These are phyloP conservation scores for Miscanthus lutarioriparius DNA, from an alignment of 176 grass and related monocot genomes.

Conservation along the genomic window DNA sequence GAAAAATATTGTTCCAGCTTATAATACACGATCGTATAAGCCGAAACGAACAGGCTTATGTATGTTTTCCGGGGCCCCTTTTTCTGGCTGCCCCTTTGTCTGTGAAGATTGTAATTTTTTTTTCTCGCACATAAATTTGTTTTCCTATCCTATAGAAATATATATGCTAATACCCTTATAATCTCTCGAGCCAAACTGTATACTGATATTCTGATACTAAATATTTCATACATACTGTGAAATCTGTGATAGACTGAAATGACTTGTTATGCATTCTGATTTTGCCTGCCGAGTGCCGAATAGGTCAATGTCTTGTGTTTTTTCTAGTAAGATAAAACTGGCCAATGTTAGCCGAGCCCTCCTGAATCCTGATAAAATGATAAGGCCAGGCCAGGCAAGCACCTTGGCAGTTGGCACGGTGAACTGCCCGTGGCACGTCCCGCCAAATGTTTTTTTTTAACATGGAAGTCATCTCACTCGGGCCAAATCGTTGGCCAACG, in stretches of 20 bases:
- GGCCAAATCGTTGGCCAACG: too few species aligned
- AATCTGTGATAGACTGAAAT: background rate
- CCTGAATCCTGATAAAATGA: too few species aligned
- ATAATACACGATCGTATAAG: too few species aligned
- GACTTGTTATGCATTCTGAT: background rate
- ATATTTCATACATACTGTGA: background rate
- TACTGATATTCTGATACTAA: too few species aligned
- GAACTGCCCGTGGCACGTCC: too few species aligned
- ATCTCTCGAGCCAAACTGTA: background rate
- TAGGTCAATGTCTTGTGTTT: background rate
- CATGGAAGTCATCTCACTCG: too few species aligned
- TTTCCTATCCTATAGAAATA: conserved; percentile 1
- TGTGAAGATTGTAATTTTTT: background rate
- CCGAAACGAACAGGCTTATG: too few species aligned
- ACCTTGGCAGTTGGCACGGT: too few species aligned
- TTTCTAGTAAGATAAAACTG: background rate
- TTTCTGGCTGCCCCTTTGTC: background rate
- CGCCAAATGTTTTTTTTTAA: too few species aligned
- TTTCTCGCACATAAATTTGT: background rate
- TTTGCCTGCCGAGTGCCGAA: background rate
- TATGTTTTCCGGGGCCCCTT: background rate
- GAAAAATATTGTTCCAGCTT: too few species aligned
- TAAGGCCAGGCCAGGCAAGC: too few species aligned
- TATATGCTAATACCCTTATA: background rate
- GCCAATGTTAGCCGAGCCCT: background rate